Evolutionary conservation across 768 basidiomycete species (phyloP).

Genomic region (Gymnopilus dilepis): DNA sequence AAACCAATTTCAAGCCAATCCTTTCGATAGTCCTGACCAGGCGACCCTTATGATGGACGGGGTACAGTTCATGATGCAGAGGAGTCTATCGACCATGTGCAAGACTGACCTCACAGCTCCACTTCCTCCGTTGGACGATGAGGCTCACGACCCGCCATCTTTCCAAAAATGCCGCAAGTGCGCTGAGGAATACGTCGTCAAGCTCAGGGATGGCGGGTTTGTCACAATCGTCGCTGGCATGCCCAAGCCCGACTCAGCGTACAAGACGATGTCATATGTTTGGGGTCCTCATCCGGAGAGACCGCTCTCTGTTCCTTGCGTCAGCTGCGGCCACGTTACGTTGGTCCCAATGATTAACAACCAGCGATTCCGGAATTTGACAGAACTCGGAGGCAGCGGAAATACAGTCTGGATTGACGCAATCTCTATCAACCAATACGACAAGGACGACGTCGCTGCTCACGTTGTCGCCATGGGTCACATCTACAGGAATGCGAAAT

Average conservation of each 20-base stretch:
- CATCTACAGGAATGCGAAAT: slow-evolving; percentile 11
- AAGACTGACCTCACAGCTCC: background rate
- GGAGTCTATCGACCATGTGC: background rate
- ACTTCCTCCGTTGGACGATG: background rate
- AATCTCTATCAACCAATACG: slow-evolving; percentile 11
- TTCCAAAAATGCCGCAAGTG: slow-evolving; percentile 12
- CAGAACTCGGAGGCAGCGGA: slow-evolving; percentile 4
- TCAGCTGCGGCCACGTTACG: slow-evolving; percentile 1
- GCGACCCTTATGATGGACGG: slow-evolving; percentile 7
- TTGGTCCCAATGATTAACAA: slow-evolving; percentile 9
- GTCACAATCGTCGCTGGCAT: slow-evolving; percentile 2
- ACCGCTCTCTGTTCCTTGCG: slow-evolving; percentile 7
- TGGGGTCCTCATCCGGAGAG: slow-evolving; percentile 4
- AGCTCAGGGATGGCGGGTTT: background rate
- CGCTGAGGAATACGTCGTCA: background rate
- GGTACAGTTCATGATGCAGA: slow-evolving; percentile 2
- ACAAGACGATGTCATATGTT: slow-evolving; percentile 16
- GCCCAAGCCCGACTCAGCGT: background rate
- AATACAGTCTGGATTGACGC: slow-evolving; percentile 16
- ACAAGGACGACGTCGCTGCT: background rate
- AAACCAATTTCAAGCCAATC: background rate
- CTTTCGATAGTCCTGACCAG: background rate
- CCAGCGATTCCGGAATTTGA: slow-evolving; percentile 9
- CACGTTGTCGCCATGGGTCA: slow-evolving; percentile 10
- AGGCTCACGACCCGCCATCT: background rate